These are phyloP conservation scores for Aspergillus hiratsukae DNA, from an alignment of 2,329 filamentous ascomycete species.

Conservation along the genomic window DNA sequence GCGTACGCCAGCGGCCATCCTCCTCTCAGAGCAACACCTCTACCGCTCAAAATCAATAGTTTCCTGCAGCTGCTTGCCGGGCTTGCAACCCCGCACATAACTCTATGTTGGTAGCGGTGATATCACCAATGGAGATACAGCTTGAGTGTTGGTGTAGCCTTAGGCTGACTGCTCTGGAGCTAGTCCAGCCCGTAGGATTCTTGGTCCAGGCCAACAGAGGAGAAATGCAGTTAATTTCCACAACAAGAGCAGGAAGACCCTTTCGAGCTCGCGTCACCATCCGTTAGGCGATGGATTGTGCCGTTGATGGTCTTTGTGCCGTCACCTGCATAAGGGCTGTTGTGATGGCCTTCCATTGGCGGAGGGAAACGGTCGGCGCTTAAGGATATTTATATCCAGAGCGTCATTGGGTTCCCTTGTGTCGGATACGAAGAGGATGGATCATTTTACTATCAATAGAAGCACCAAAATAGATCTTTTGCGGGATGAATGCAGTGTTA, in stretches of 20 bases:
- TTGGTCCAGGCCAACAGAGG: background rate
- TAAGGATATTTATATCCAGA: constrained; percentile 9
- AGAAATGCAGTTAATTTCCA: background rate
- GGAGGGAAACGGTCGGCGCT: constrained; percentile 9
- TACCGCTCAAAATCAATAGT: background rate
- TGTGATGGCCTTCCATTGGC: background rate
- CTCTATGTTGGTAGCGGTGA: background rate
- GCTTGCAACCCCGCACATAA: background rate
- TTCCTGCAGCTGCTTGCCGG: background rate
- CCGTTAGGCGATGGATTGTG: background rate
- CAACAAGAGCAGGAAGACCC: background rate
- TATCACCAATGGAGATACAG: background rate
- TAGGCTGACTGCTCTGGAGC: background rate
- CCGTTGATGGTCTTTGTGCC: background rate
- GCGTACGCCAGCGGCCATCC: background rate
- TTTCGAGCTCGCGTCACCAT: background rate
- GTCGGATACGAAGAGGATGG: background rate
- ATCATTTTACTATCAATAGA: constrained; percentile 7
- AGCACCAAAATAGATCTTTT: constrained; percentile 2
- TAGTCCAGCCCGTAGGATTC: too few relatives aligned
- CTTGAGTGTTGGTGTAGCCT: background rate
- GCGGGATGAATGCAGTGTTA: background rate
- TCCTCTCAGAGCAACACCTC: background rate
- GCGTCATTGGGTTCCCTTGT: constrained; percentile 10
- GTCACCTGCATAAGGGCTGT: background rate